Conservation (phyloP, 495 filamentous ascomycete genomes). For the Hypoxylon trugodes region DNA sequence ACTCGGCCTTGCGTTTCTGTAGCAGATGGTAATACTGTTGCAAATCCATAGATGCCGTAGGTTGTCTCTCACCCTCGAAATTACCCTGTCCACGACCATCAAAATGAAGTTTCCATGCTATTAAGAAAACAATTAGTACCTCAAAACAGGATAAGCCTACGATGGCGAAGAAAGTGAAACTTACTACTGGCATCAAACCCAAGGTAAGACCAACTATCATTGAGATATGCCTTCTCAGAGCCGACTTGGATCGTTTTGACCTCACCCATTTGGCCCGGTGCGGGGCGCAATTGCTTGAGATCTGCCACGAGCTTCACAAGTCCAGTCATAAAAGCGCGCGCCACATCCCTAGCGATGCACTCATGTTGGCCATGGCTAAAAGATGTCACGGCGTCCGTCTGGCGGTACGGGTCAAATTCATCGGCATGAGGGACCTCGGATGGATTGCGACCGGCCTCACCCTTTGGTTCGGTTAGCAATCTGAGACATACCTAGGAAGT, state of each 20-base stretch:
- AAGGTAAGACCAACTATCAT: constrained; percentile 52
- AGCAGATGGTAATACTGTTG: constrained; percentile 37
- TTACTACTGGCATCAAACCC: constrained; percentile 49
- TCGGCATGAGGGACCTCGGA: constrained; percentile 30
- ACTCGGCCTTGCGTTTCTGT: constrained; percentile 26
- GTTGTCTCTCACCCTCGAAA: constrained; percentile 28
- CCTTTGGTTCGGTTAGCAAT: constrained; percentile 23
- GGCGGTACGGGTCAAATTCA: constrained; percentile 37
- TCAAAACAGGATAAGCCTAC: neutral
- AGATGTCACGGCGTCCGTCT: constrained; percentile 18
- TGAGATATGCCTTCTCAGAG: constrained; percentile 45
- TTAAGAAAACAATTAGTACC: constrained; percentile 14
- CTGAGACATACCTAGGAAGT: neutral
- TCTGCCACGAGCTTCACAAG: constrained; percentile 46
- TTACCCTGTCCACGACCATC: constrained; percentile 24
- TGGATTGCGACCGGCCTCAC: constrained; percentile 41
- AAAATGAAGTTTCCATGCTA: constrained; percentile 38
- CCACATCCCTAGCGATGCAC: constrained; percentile 43
- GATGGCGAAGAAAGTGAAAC: neutral
- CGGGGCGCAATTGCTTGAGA: constrained; percentile 48
- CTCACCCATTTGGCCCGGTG: constrained; percentile 49
- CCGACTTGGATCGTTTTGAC: constrained; percentile 48
- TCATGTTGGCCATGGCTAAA: constrained; percentile 47
- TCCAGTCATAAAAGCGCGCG: constrained; percentile 36
- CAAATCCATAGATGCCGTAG: constrained; percentile 27